These are phyloP conservation scores for Gossypium arboreum DNA, from an alignment of 345 rosid genomes.

Conservation along the genomic window DNA sequence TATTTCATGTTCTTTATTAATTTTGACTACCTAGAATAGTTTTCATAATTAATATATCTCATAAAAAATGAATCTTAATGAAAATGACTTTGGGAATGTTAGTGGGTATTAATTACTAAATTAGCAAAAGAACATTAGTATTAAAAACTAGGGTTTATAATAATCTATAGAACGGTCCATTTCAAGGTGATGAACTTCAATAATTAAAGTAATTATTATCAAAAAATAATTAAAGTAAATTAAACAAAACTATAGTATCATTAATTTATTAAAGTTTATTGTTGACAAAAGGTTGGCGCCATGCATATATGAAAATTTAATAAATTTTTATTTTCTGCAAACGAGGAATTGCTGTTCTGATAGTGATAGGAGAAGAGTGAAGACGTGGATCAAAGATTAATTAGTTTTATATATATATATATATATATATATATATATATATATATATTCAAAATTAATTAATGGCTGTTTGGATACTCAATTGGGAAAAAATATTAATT, in stretches of 20 bases:
- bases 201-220: not conserved
- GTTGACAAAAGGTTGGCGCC: not conserved
- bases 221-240: not conserved
- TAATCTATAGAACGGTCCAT: not conserved
- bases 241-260: not conserved
- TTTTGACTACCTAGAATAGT: not conserved
- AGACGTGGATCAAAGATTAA: not conserved
- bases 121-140: not conserved
- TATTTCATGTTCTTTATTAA: too few relatives aligned
- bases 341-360: conserved; percentile 16
- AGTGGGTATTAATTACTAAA: not conserved
- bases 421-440: not conserved
- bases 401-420: not conserved
- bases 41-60: not conserved
- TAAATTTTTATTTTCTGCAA: not conserved
- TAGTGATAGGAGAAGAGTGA: conserved; percentile 1
- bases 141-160: not conserved
- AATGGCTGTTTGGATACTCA: not conserved
- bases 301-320: not conserved
- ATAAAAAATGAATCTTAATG: not conserved
- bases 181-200: not conserved
- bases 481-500: not conserved
- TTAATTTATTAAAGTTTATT: not conserved
- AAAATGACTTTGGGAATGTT: conserved; percentile 1
- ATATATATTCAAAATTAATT: not conserved